These are phyloP conservation scores for Epichloe sylvatica DNA, from an alignment of 2,329 filamentous ascomycete species.

Conservation along the genomic window DNA sequence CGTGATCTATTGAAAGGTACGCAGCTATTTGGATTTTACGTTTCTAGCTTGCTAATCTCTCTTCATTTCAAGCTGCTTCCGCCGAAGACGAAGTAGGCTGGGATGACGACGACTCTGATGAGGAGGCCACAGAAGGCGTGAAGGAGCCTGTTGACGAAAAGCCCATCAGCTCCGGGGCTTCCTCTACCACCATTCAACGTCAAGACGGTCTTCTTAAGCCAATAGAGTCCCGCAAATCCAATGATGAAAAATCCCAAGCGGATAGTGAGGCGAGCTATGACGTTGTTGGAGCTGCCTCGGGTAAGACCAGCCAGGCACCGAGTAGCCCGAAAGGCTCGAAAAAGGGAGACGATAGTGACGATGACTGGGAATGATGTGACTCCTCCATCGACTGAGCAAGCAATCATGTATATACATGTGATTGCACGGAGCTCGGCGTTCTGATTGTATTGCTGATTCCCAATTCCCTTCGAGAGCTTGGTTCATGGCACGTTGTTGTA, in stretches of 20 bases:
- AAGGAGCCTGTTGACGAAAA: constrained; percentile 18
- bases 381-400: neutral
- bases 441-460: constrained; percentile 13
- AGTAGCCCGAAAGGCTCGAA: constrained; percentile 45
- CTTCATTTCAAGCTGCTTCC: constrained; percentile 40
- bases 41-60: constrained; percentile 7
- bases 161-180: constrained; percentile 35
- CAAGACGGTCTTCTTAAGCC: constrained; percentile 43
- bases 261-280: constrained; percentile 96
- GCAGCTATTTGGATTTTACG: neutral
- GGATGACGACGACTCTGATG: constrained; percentile 55
- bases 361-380: constrained; percentile 9
- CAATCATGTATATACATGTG: neutral
- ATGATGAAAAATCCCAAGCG: constrained; percentile 79
- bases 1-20: constrained; percentile 85
- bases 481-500: constrained; percentile 4
- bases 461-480: constrained; percentile 2
- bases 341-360: constrained; percentile 31
- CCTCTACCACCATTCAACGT: constrained; percentile 48
- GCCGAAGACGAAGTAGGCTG: constrained; percentile 58
- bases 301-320: constrained; percentile 64
- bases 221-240: constrained; percentile 54
- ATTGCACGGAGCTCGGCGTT: constrained; percentile 17
- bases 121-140: constrained; percentile 18
- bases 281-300: constrained; percentile 66